These are phyloP conservation scores for Hamamelis virginiana DNA, from an alignment of 164 flowering plant genomes.

Conservation along the genomic window DNA sequence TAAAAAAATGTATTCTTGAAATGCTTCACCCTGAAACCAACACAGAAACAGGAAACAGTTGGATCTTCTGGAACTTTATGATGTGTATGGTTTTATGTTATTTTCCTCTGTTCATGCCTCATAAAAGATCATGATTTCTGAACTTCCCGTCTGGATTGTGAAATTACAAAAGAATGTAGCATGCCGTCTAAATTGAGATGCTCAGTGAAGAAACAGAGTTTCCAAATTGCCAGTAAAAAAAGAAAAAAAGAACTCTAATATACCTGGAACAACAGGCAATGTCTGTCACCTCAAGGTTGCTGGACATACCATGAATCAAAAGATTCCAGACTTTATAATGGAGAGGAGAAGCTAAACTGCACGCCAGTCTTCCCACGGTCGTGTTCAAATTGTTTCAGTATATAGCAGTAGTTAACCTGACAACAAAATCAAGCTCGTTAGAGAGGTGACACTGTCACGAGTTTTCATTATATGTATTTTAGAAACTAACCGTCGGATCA, in stretches of 20 bases:
- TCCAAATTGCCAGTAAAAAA: neutral
- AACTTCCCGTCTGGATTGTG: conserved; percentile 1
- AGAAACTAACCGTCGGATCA: too few species aligned
- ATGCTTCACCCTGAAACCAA: neutral
- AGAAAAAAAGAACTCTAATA: neutral
- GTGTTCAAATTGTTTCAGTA: conserved; percentile 60
- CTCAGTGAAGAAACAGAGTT: neutral
- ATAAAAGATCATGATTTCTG: conserved; percentile 2
- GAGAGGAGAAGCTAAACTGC: conserved; percentile 77
- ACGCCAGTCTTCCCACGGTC: conserved; percentile 83
- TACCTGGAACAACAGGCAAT: conserved; percentile 5
- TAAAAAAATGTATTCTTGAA: neutral
- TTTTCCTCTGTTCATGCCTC: conserved; percentile 9
- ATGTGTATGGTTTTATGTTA: neutral
- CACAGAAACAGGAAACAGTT: neutral
- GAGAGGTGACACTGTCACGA: too few species aligned
- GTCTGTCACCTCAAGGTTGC: conserved; percentile 3
- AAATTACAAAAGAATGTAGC: conserved; percentile 4
- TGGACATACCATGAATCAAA: conserved; percentile 1
- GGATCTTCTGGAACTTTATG: neutral
- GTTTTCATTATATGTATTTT: too few species aligned
- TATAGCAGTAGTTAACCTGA: conserved; percentile 87
- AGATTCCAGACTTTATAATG: conserved; percentile 24
- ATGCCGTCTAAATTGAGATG: conserved; percentile 6
- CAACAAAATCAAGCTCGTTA: conserved; percentile 13